Evolutionary conservation across 805 yeast genomes (phyloP).

Genomic region (Zygosaccharomyces rouxii): DNA sequence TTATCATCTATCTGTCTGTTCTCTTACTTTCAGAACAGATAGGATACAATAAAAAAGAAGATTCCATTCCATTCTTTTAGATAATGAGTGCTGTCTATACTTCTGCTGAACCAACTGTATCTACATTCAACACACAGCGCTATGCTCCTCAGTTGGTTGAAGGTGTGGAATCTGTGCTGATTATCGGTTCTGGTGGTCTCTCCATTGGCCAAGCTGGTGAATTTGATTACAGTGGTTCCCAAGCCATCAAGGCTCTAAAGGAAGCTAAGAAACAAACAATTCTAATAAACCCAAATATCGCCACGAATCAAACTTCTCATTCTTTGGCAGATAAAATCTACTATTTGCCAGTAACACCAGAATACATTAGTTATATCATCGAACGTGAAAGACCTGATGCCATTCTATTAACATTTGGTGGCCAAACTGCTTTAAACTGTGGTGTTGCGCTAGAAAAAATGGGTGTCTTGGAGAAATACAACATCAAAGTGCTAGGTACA

Average conservation of each 20-base stretch:
- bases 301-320: constrained; percentile 95
- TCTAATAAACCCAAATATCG: constrained; percentile 91
- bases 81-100: constrained; percentile 28
- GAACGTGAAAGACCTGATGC: constrained; percentile 97
- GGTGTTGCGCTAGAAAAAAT: constrained; percentile 92
- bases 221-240: constrained; percentile 95
- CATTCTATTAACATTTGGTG: constrained; percentile 92
- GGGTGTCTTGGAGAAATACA: constrained; percentile 88
- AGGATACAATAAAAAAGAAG: not conserved
- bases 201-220: constrained; percentile 99
- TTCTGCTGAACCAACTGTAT: constrained; percentile 29
- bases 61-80: not conserved
- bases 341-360: constrained; percentile 94
- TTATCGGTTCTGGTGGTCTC: constrained; percentile 95
- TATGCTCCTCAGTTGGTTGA: constrained; percentile 34
- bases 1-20: not conserved
- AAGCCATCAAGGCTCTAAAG: constrained; percentile 91
- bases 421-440: constrained; percentile 95
- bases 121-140: constrained; percentile 29
- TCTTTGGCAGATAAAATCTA: constrained; percentile 93
- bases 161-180: constrained; percentile 52
- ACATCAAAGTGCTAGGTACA: constrained; percentile 94
- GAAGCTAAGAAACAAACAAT: constrained; percentile 85
- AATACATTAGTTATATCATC: constrained; percentile 89
- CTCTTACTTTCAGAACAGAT: not conserved